phyloP scores from a whole-genome alignment of 2,329 filamentous ascomycete species.

The Nannizzia gypsea region DNA sequence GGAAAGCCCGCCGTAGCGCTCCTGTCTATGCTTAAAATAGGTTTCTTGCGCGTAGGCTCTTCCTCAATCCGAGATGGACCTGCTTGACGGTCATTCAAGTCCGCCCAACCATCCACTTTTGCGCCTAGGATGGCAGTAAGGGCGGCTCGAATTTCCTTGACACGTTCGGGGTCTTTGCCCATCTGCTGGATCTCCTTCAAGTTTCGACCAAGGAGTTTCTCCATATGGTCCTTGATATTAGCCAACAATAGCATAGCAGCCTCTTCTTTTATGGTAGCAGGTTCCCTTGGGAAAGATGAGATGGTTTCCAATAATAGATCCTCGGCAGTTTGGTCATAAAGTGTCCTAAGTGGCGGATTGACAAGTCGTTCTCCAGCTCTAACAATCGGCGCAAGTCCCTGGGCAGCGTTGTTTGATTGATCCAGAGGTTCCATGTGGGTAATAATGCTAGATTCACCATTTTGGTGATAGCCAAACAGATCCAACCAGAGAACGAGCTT shows the following conservation, averaged over 20 bases:
- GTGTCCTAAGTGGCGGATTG: constrained; percentile 30
- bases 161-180: constrained; percentile 35
- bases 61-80: constrained; percentile 14
- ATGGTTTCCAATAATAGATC: constrained; percentile 34
- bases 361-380: constrained; percentile 32
- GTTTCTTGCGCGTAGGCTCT: constrained; percentile 29
- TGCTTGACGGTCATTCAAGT: constrained; percentile 22
- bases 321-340: constrained; percentile 35
- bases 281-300: constrained; percentile 33
- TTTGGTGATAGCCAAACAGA: constrained; percentile 48
- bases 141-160: constrained; percentile 34
- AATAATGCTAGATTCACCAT: constrained; percentile 35
- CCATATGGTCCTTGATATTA: constrained; percentile 40
- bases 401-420: constrained; percentile 22
- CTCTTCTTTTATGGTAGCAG: constrained; percentile 36
- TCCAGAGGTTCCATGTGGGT: constrained; percentile 34
- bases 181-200: constrained; percentile 36
- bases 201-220: constrained; percentile 34
- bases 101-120: constrained; percentile 35
- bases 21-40: constrained; percentile 33
- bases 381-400: constrained; percentile 34
- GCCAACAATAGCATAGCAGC: constrained; percentile 37
- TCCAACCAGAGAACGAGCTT: constrained; percentile 56
- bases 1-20: constrained; percentile 30
- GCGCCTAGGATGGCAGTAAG: constrained; percentile 34